Evolutionary conservation across 148 eudicot genomes (phyloP), one percentile per base, ranked within the genome.

Genomic region (Simmondsia chinensis): DNA sequence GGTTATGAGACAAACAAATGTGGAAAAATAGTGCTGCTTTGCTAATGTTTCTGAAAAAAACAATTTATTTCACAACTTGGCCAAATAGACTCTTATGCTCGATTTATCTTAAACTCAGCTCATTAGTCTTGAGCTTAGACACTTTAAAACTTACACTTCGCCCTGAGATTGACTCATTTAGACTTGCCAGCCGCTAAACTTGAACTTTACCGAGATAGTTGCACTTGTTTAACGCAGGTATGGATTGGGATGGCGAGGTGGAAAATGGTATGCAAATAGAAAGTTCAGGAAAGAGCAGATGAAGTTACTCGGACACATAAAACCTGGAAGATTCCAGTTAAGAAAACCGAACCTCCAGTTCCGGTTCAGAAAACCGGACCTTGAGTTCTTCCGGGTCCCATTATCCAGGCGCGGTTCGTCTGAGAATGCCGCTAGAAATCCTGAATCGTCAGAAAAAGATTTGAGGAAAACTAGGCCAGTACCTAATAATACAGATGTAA

Each of bases 171-270:
- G n/a, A n/a, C n/a, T n/a, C n/a, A n/a, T n/a, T n/a, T n/a, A n/a
- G n/a, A n/a, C n/a, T n/a, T n/a, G n/a, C n/a, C n/a, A n/a, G n/a
- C n/a, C n/a, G n/a, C n/a, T n/a, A n/a, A n/a, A n/a, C n/a, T n/a
- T n/a, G n/a, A n/a, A n/a, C n/a, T n/a, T n/a, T n/a, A n/a, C n/a
- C n/a, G n/a, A n/a, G n/a, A n/a, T n/a, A n/a, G n/a, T n/a, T n/a
- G n/a, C n/a, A 20, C 14, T 30, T 9, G 10, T 37, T 33, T 25
- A 2, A 21, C 52, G 57, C 73, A 91, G 99, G 59, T 85, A 79
- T 50, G 80, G 60, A 20, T 54, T 91, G 61, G 97, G 99, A 33
- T 91, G 88, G 94, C 74, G 95, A 34, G 94, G 95, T 41, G 99
- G 99, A 27, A 72, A 57, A 53, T 79, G 99, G 95, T 82, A 72